Evolutionary conservation across 2,329 filamentous ascomycete genomes (phyloP).

Genomic region (Ophiostoma quercus): DNA sequence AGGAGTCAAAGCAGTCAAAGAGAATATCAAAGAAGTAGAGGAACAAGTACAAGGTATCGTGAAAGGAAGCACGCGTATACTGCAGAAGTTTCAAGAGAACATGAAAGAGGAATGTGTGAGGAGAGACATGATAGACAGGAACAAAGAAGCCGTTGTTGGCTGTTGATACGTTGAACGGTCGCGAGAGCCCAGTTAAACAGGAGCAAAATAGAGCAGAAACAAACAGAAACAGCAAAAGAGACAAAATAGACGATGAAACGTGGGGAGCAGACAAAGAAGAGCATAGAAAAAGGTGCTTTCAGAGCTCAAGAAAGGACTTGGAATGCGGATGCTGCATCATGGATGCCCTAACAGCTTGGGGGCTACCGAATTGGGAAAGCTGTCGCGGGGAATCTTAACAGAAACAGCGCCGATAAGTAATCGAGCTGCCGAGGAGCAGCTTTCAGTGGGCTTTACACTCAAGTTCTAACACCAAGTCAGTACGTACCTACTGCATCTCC

Average conservation of each 20-base stretch:
- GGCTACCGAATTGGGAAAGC: background rate
- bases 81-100: background rate
- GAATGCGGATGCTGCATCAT: background rate
- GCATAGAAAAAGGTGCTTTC: background rate
- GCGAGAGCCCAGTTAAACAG: background rate
- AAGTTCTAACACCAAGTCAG: background rate
- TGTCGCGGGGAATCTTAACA: background rate
- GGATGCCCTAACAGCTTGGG: background rate
- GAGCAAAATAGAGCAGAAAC: background rate
- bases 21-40: background rate
- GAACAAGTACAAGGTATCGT: background rate
- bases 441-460: background rate
- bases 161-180: background rate
- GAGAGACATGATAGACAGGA: conserved; percentile 2
- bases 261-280: background rate
- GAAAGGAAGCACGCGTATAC: background rate
- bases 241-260: background rate
- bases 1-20: background rate
- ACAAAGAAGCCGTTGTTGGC: conserved; percentile 4
- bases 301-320: background rate
- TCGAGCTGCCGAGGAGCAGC: background rate
- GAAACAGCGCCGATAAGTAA: background rate
- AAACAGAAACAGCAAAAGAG: background rate
- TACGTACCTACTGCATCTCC: background rate
- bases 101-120: background rate